phyloP scores from a whole-genome alignment of 305 asterid genomes.

The Lippia alba region DNA sequence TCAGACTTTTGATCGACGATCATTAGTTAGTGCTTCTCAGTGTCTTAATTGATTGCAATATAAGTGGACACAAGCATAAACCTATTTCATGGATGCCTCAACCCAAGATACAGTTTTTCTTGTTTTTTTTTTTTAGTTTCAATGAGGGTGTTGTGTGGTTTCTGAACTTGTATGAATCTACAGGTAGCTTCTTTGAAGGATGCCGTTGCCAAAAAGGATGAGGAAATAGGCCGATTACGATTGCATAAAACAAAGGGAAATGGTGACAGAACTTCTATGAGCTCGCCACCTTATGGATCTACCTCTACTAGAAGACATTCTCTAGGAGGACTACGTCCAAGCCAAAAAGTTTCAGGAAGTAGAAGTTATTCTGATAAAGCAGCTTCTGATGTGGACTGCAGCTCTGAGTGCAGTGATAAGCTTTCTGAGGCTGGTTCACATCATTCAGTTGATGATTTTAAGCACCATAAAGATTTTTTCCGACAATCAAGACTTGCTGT shows the following conservation, averaged over 20 bases:
- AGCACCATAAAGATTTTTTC: slow-evolving; percentile 76
- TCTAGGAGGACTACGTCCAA: slow-evolving; percentile 46
- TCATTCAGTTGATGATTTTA: slow-evolving; percentile 74
- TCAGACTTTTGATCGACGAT: background rate
- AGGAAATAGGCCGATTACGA: slow-evolving; percentile 68
- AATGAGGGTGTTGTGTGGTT: background rate
- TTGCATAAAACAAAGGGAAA: slow-evolving; percentile 48
- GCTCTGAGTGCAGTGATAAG: slow-evolving; percentile 84
- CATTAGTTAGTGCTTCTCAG: slow-evolving; percentile 1
- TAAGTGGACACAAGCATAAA: background rate
- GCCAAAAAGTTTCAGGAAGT: slow-evolving; percentile 44
- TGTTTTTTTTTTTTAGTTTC: too few species aligned
- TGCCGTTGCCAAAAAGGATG: slow-evolving; percentile 71
- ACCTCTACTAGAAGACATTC: slow-evolving; percentile 72
- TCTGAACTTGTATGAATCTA: slow-evolving; percentile 30
- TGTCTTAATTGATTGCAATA: background rate
- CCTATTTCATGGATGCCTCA: background rate
- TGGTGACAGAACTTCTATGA: slow-evolving; percentile 53
- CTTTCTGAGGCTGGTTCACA: slow-evolving; percentile 86
- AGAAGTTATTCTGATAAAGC: slow-evolving; percentile 59
- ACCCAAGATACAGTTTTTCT: background rate
- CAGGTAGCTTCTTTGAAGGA: slow-evolving; percentile 83
- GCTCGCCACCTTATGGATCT: slow-evolving; percentile 59
- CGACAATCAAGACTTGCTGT: slow-evolving; percentile 74
- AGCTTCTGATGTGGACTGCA: slow-evolving; percentile 69